Evolutionary conservation across 768 basidiomycete genomes (phyloP), one percentile per base, ranked within the genome.

Genomic region (Tubosaeta brunneosetosa): DNA sequence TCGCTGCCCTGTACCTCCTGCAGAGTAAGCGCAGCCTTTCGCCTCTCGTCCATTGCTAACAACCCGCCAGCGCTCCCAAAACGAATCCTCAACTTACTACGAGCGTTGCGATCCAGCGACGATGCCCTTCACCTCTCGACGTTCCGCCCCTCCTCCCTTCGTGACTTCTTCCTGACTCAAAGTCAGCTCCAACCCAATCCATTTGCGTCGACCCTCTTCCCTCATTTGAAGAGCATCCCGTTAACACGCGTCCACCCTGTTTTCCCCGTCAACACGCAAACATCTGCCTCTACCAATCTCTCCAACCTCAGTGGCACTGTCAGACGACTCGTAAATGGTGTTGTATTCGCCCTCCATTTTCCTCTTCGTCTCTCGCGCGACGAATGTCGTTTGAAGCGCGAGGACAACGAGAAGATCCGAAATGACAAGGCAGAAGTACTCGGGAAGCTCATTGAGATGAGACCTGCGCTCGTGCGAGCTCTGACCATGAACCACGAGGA

Each of bases 391-490:
- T 68, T 77, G 51, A 86, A 85, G 55, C 78, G 82, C 14, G 72
- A 71, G 41, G 74, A 77, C 43, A 74, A 93, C 14, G 79, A 86
- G 53, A 76, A 67, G 26, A 73, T 88, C 3, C 78, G 90, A 12
- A 80, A 94, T 59, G 76, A 82, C 57, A 76, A 82, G 4, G 90
- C 91, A 0, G 75, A 84, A 57, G 70, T 75, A 7, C 77, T 94
- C 4, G 91, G 91, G 1, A 65, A 68, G 3, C 75, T 94, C 6
- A 73, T 83, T 1, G 74, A 72, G 38, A 72, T 82, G 61, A 77
- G 87, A 19, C 74, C 75, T 9, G 51, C 64, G 7, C 67, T 85
- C n/a, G 61, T 71, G 14, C 52, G 59, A 13, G 64, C 73, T 22
- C 57, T 79, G 17, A 40, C 59, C 45, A 33, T 61, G 47, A 42